Base-by-base conservation (phyloP, 208 protist species). In the Trypanosoma lewisi region DNA sequence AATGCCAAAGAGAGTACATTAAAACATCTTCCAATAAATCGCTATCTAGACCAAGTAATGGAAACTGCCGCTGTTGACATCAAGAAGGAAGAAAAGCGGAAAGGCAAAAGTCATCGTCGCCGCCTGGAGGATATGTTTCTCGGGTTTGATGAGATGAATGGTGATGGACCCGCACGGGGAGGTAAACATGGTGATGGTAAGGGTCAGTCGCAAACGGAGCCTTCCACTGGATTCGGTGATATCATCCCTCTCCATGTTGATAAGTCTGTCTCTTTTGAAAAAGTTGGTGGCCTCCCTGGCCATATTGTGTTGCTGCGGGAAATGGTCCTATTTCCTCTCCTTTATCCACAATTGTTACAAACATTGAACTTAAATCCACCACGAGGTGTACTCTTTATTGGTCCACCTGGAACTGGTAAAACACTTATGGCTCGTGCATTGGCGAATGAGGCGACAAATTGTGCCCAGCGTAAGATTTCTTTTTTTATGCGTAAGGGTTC, bases 391-490 rank as follows among this genome's bases (percentile, higher is more conserved):
- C 86, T 99, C 17, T 94, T 99, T 41, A 99, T 99, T 60, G 98
- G 99, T 0, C 98, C 98, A 14, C 98, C 99, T 12, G 99, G 99
- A 21, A 99, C 98, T 0, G 99, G 98, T 25, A 99, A 99, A 80
- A 99, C 99, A 2, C 83, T 99, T 11, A 90, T 98, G 65, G 99
- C 99, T 0, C 77, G 98, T 49, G 99, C 99, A 6, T 91, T 99
- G n/a, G 99, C 99, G 14, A 99, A 99, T 55, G 76, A 98, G 62
- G 98, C 98, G 5, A 89, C 87, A 33, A 97, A 98, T 54, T 91
- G 87, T 30, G 77, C 97, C n/a, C 64, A 68, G 33, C 79, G 71
- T 31, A 80, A 81, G 41, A 86, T 98, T 23, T 98, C 97, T 19
- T 99, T 99, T 67, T 98, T 98, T 71, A 94, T 96, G 48, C 91